Percentiles rank a stretch among this genome's conserved stretches.
Conservation (phyloP, 2,329 filamentous ascomycete genomes). For the Tetracladium maxilliforme region DNA sequence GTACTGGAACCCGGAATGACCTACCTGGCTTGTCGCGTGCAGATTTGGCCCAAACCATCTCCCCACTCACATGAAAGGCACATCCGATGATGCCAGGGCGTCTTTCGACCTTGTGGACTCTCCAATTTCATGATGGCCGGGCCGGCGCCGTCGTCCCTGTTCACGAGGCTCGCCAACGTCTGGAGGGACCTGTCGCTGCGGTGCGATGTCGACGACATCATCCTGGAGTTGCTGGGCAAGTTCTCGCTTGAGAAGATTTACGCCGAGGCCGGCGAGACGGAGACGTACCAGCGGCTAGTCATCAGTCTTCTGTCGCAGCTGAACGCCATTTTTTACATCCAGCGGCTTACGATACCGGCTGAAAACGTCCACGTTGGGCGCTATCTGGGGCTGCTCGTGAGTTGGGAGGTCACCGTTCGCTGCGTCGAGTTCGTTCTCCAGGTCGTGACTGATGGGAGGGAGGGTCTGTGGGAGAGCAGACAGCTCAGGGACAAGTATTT, state of each 20-base stretch:
- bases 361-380: conserved; percentile 17
- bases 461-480: conserved; percentile 15
- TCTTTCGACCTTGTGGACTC: conserved; percentile 1
- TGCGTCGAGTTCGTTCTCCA: conserved; percentile 22
- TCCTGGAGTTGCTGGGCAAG: conserved; percentile 23
- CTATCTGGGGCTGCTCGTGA: conserved; percentile 21
- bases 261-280: conserved; percentile 15
- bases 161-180: conserved; percentile 17
- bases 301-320: conserved; percentile 20
- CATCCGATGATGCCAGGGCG: conserved; percentile 1
- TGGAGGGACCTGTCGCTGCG: conserved; percentile 21
- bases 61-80: too few relatives aligned
- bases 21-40: too few relatives aligned
- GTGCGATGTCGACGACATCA: conserved; percentile 23
- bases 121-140: conserved; percentile 11
- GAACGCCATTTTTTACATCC: conserved; percentile 21
- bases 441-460: conserved; percentile 18
- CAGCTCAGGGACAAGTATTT: conserved; percentile 20
- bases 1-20: too few relatives aligned
- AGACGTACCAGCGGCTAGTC: conserved; percentile 19
- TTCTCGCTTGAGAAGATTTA: conserved; percentile 26
- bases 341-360: conserved; percentile 22
- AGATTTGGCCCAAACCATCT: too few relatives aligned
- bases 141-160: conserved; percentile 18
- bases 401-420: conserved; percentile 23